Percentiles rank a stretch among this genome's conserved stretches.
Conservation (phyloP, 306 rosid genomes). For the Senna siamea region DNA sequence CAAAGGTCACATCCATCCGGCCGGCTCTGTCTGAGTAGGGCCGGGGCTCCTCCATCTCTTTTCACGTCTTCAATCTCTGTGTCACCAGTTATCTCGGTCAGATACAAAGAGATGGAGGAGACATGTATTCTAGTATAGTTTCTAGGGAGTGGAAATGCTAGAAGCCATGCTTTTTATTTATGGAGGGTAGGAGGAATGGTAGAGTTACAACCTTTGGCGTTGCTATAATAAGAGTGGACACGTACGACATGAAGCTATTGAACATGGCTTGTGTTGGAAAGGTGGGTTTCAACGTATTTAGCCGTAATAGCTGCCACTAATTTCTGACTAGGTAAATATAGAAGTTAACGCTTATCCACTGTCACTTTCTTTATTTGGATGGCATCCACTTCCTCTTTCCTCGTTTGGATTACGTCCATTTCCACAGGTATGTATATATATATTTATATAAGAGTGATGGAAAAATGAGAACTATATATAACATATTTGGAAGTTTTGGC, state of each 20-base stretch:
- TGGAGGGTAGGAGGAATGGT: constrained; percentile 1
- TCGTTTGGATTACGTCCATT: neutral
- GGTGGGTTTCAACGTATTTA: neutral
- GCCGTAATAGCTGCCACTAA: neutral
- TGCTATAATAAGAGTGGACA: neutral
- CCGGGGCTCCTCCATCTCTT: constrained; percentile 35
- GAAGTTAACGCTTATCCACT: neutral
- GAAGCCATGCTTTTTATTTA: constrained; percentile 1
- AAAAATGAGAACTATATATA: too few relatives aligned
- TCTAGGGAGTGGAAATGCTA: neutral
- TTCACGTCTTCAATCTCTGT: constrained; percentile 14
- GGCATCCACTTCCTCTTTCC: neutral
- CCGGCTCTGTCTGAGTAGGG: neutral
- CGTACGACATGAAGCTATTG: neutral
- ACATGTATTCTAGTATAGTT: neutral
- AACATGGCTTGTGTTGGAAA: neutral
- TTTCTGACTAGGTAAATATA: neutral
- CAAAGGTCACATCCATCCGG: neutral
- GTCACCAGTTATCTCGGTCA: neutral
- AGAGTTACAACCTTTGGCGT: neutral
- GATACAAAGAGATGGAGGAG: constrained; percentile 27
- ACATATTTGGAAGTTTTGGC: neutral
- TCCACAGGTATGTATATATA: too few relatives aligned
- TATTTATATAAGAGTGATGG: neutral
- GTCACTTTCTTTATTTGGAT: neutral